Conservation (phyloP, 208 protist species). For the Kentomonas sorsogonicus region DNA sequence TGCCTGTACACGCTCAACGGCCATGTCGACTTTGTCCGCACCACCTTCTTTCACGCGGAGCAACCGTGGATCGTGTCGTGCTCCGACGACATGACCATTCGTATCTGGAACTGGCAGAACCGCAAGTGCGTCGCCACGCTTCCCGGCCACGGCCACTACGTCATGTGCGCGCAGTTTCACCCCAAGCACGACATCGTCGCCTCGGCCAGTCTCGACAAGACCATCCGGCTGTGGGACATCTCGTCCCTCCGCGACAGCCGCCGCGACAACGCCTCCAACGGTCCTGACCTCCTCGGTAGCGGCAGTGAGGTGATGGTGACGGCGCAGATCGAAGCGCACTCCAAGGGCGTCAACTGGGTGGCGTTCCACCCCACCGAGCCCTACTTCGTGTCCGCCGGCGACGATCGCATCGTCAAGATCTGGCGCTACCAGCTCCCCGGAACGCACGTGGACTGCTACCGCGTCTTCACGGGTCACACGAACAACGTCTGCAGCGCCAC, state of each 20-base stretch:
- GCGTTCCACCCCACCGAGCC: slow-evolving; percentile 95
- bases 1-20: slow-evolving; percentile 97
- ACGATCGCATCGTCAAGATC: slow-evolving; percentile 96
- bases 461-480: too few species aligned
- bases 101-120: slow-evolving; percentile 99
- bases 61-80: slow-evolving; percentile 98
- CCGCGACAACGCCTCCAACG: slow-evolving; percentile 42
- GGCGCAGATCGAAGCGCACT: slow-evolving; percentile 96
- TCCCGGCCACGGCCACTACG: slow-evolving; percentile 98
- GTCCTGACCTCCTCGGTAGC: slow-evolving; percentile 93
- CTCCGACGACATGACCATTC: slow-evolving; percentile 98
- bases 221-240: slow-evolving; percentile 99
- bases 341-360: slow-evolving; percentile 99
- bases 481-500: slow-evolving; percentile 97
- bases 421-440: slow-evolving; percentile 95
- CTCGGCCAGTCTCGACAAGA: slow-evolving; percentile 98
- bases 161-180: slow-evolving; percentile 99
- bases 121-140: slow-evolving; percentile 93
- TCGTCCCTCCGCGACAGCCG: slow-evolving; percentile 74
- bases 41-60: slow-evolving; percentile 95
- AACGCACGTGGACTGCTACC: too few species aligned
- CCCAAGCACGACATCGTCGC: slow-evolving; percentile 93
- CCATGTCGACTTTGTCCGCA: slow-evolving; percentile 99
- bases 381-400: slow-evolving; percentile 95
- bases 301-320: slow-evolving; percentile 93